Conservation (phyloP, 768 basidiomycete species). For the Boletus vinaceobasis region DNA sequence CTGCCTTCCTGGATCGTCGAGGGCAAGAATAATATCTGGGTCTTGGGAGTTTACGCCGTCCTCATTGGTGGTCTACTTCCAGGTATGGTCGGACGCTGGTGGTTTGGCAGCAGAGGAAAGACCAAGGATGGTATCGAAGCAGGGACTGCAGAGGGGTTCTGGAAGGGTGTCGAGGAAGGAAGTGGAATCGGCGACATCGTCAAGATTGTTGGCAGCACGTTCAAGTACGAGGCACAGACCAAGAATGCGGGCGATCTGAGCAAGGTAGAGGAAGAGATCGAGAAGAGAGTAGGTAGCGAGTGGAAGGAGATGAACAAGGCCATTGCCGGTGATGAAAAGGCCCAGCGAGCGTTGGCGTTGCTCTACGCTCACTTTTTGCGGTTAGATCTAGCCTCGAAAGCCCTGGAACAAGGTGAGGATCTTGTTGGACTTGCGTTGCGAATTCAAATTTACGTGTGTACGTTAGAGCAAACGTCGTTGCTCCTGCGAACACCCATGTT, state of each 20-base stretch:
- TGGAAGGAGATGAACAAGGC: constrained; percentile 52
- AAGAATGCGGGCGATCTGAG: constrained; percentile 39
- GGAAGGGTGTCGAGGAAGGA: constrained; percentile 81
- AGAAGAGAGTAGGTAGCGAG: constrained; percentile 44
- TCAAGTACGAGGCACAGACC: constrained; percentile 51
- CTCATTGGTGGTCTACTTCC: constrained; percentile 88
- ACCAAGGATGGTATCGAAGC: constrained; percentile 92
- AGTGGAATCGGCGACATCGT: constrained; percentile 71
- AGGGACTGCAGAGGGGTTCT: constrained; percentile 79
- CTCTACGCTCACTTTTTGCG: constrained; percentile 86
- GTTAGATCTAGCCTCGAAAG: constrained; percentile 46
- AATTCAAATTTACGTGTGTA: neutral
- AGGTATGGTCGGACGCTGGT: constrained; percentile 89
- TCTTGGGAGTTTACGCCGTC: constrained; percentile 82
- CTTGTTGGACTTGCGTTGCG: neutral
- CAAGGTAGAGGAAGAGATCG: constrained; percentile 50
- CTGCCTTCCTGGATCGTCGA: constrained; percentile 93
- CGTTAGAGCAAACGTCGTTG: constrained; percentile 66
- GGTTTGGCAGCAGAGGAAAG: constrained; percentile 86
- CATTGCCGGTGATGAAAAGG: constrained; percentile 36
- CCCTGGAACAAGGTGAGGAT: constrained; percentile 62
- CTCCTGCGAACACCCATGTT: constrained; percentile 71
- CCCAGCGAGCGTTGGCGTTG: constrained; percentile 57
- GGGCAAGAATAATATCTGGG: constrained; percentile 86
- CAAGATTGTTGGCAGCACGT: constrained; percentile 63